Percentiles rank a stretch among this genome's conserved stretches.
phyloP scores from a whole-genome alignment of 1,139 yeast genomes.

The Arxiozyma telluris region DNA sequence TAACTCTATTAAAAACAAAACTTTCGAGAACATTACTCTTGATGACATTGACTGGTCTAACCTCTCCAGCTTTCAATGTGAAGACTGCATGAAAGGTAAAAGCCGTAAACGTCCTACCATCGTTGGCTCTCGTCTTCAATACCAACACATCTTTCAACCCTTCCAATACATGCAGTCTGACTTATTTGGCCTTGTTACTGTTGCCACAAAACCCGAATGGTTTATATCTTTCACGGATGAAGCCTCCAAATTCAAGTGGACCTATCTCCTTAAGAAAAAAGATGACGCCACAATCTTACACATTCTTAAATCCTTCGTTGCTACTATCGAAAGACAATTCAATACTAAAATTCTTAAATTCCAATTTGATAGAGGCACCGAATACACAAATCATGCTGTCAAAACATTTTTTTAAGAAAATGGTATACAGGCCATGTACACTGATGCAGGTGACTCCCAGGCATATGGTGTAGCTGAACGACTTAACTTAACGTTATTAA shows the following conservation, averaged over 20 bases:
- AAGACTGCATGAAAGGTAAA: constrained; percentile 5
- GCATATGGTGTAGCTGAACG: constrained; percentile 12
- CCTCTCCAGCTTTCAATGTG: constrained; percentile 1
- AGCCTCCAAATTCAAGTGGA: constrained; percentile 4
- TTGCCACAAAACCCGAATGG: constrained; percentile 2
- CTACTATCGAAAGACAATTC: constrained; percentile 1
- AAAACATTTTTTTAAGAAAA: neutral
- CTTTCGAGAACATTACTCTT: neutral
- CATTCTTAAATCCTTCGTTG: neutral
- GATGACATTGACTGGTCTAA: neutral
- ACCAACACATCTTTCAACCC: constrained; percentile 2
- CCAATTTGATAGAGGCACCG: constrained; percentile 10
- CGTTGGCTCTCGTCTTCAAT: constrained; percentile 1
- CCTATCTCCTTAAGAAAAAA: constrained; percentile 2
- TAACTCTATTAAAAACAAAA: too few relatives aligned
- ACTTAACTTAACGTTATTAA: constrained; percentile 6
- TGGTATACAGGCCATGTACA: constrained; percentile 8
- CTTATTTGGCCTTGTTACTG: constrained; percentile 6
- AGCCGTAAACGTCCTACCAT: constrained; percentile 1
- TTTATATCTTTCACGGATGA: constrained; percentile 8
- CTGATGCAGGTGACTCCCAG: constrained; percentile 6
- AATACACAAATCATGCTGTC: constrained; percentile 7
- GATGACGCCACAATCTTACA: neutral
- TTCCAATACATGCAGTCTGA: constrained; percentile 8
- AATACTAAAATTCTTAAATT: constrained; percentile 2